phyloP scores from a whole-genome alignment of 2,329 filamentous ascomycete genomes.

The Hypoxylon rubiginosum region DNA sequence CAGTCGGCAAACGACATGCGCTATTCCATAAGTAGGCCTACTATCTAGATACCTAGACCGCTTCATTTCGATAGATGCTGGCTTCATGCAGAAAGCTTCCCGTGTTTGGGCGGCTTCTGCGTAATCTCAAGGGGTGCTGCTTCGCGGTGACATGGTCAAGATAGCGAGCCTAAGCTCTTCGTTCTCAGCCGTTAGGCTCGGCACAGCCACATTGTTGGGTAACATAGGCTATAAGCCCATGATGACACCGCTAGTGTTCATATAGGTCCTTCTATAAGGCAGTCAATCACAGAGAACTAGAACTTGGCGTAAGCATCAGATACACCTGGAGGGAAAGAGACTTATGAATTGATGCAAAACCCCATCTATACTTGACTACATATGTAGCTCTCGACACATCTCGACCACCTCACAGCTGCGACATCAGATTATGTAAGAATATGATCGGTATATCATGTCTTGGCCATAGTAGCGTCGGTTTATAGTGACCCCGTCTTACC shows the following conservation, averaged over 20 bases:
- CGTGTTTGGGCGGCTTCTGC: background rate
- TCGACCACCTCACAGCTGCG: background rate
- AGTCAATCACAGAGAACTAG: background rate
- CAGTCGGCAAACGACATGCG: background rate
- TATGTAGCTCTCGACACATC: background rate
- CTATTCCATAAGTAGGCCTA: background rate
- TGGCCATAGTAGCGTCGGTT: background rate
- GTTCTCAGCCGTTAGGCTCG: background rate
- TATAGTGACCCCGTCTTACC: background rate
- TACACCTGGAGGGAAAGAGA: background rate
- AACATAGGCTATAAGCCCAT: background rate
- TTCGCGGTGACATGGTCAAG: background rate
- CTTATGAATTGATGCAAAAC: background rate
- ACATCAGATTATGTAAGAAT: background rate
- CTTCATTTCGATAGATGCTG: background rate
- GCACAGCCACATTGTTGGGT: background rate
- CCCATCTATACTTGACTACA: background rate
- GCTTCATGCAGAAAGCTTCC: background rate
- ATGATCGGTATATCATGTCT: background rate
- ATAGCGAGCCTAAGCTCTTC: background rate
- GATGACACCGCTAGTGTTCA: background rate
- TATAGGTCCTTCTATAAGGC: background rate
- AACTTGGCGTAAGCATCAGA: constrained; percentile 2
- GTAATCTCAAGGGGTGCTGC: background rate
- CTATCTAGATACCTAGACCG: background rate